These are phyloP conservation scores for Echites panduratus DNA, from an alignment of 257 asterid genomes.

Conservation along the genomic window DNA sequence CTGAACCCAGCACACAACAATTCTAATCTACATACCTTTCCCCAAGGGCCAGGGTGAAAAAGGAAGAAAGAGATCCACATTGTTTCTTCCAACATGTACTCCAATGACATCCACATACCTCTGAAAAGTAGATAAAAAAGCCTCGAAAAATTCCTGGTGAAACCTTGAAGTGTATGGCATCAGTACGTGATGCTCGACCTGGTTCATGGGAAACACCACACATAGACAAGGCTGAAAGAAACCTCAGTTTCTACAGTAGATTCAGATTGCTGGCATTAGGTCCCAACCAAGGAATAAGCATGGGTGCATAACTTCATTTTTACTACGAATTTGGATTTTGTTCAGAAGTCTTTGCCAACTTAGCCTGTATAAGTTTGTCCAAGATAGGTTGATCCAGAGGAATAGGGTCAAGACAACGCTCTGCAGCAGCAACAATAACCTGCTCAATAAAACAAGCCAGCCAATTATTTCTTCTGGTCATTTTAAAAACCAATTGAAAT, in stretches of 20 bases:
- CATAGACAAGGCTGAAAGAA: neutral
- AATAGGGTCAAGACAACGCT: slow-evolving; percentile 80
- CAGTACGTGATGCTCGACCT: neutral
- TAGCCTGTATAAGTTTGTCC: slow-evolving; percentile 82
- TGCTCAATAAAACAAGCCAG: slow-evolving; percentile 28
- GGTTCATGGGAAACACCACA: neutral
- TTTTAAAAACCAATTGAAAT: neutral
- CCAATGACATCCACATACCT: neutral
- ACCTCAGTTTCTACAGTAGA: neutral
- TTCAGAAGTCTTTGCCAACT: slow-evolving; percentile 56
- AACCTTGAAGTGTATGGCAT: neutral
- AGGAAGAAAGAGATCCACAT: neutral
- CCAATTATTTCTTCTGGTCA: slow-evolving; percentile 4
- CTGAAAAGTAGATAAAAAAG: neutral
- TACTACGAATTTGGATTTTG: slow-evolving; percentile 11
- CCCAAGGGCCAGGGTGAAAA: neutral
- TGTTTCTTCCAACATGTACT: neutral
- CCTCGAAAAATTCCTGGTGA: neutral
- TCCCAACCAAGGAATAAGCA: neutral
- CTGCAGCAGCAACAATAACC: slow-evolving; percentile 84
- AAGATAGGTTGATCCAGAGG: slow-evolving; percentile 75
- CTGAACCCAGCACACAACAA: neutral
- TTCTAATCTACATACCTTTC: neutral
- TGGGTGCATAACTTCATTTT: neutral
- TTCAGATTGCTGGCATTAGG: slow-evolving; percentile 2